Evolutionary conservation across 2,329 filamentous ascomycete genomes (phyloP), one percentile per base, ranked within the genome.

Genomic region (Myriosclerotinia duriaeana): DNA sequence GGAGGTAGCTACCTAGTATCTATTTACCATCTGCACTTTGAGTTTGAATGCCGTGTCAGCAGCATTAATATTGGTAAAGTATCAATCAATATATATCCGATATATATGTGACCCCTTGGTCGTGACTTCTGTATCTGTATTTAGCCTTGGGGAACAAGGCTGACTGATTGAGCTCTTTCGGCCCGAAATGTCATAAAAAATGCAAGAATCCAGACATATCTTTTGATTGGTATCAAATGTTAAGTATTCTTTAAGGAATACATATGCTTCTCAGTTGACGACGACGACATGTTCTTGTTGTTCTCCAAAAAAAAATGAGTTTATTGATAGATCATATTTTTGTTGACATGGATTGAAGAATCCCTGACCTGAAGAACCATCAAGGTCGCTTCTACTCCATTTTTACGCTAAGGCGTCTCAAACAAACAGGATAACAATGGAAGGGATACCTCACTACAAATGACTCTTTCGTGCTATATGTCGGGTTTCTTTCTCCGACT

Each of bases 281-380:
- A 14, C 9, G 15, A 58, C 38, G 11, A 44, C 44, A 9, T 60
- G n/a, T 60, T 22, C 26, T 48, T 5, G 30, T 34, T 36, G 34
- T 26, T 22, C 26, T 14, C 26, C n/a, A n/a, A n/a, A n/a, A 7
- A 36, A 58, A 40, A 9, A 46, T 48, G 42, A 48, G 26, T 36
- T 48, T 22, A 36, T 60, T 67, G 69, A 71, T 67, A 60, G 15
- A 66, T 71, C 68, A 70, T 70, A 69, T 69, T 66, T 22, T 36
- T 50, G 7, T 42, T 59, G 54, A 61, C 66, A 65, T 69, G 67
- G 61, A 22, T 65, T 66, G 34, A 64, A 52, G 12, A 22, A 60
- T 48, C 56, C 56, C 42, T 60, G 56, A 60, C 2, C 56, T 36
- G 30, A 48, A 60, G 56, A 60, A 50, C 44, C 44, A 60, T 38